Conservation (phyloP, 106 monocot genomes). For the Dendrobium nobile region DNA sequence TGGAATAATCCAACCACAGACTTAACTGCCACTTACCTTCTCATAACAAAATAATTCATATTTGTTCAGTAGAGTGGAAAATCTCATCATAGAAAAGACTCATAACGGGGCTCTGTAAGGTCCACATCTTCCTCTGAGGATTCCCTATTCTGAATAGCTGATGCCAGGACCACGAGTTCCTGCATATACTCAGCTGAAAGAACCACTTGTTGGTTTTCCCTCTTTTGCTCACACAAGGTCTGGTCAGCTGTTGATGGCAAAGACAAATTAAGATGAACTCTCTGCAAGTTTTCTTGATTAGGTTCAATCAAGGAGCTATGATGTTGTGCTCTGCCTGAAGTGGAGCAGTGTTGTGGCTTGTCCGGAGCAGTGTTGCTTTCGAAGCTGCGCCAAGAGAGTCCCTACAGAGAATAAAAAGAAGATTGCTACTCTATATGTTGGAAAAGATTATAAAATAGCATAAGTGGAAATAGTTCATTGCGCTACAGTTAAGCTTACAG, state of each 20-base stretch:
- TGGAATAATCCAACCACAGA: no score
- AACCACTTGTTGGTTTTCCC: slow-evolving; percentile 10
- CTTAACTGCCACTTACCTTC: no score
- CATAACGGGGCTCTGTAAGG: slow-evolving; percentile 57
- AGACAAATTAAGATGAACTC: slow-evolving; percentile 15
- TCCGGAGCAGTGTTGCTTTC: not conserved
- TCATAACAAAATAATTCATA: no score
- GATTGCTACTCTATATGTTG: not conserved
- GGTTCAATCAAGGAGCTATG: not conserved
- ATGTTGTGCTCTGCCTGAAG: not conserved
- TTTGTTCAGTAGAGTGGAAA: no score
- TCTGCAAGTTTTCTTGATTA: slow-evolving; percentile 7
- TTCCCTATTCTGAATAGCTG: slow-evolving; percentile 12
- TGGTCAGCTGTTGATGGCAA: slow-evolving; percentile 18
- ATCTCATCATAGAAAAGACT: slow-evolving; percentile 26
- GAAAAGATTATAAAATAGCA: not conserved
- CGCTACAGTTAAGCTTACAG: no score
- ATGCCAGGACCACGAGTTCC: slow-evolving; percentile 16
- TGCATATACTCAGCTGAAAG: slow-evolving; percentile 38
- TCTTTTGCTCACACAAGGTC: slow-evolving; percentile 6
- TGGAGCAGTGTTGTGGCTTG: slow-evolving; percentile 4
- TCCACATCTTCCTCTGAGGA: slow-evolving; percentile 50
- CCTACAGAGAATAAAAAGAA: slow-evolving; percentile 21
- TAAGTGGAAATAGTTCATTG: no score
- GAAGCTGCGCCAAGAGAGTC: slow-evolving; percentile 18